Evolutionary conservation across 306 rosid species (phyloP).

Genomic region (Prosopis cineraria): DNA sequence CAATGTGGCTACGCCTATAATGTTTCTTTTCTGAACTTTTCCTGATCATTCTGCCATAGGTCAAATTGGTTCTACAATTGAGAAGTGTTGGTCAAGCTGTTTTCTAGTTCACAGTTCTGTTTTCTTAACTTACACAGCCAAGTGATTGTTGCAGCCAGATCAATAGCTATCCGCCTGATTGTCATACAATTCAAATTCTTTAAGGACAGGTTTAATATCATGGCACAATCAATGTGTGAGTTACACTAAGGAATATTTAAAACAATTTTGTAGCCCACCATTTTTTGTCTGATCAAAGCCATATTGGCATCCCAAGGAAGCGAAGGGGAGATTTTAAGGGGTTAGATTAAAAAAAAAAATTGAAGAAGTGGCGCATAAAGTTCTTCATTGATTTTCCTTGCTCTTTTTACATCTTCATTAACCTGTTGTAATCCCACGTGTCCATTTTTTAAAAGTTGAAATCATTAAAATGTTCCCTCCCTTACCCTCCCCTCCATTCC

Average conservation of each 20-base stretch:
- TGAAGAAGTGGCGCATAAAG: too few species aligned
- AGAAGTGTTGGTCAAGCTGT: neutral
- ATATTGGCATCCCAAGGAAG: neutral
- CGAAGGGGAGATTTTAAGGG: too few species aligned
- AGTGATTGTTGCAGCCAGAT: neutral
- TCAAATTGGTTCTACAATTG: neutral
- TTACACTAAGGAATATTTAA: neutral
- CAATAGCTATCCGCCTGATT: neutral
- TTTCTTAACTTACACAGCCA: neutral
- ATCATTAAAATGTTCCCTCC: too few species aligned
- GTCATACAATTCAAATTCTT: neutral
- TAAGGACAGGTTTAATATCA: neutral
- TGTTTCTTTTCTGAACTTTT: neutral
- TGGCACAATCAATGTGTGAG: neutral
- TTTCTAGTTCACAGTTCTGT: neutral
- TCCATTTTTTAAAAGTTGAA: too few species aligned
- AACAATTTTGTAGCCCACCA: neutral
- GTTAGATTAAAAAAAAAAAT: too few species aligned
- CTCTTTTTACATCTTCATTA: too few species aligned
- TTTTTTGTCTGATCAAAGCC: neutral
- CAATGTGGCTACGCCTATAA: neutral
- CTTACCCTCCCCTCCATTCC: too few species aligned
- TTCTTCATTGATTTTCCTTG: too few species aligned
- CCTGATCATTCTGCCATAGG: neutral
- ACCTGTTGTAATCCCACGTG: too few species aligned